Base-by-base conservation (phyloP, 139 green algal genomes). In the Chlorella vulgaris region DNA sequence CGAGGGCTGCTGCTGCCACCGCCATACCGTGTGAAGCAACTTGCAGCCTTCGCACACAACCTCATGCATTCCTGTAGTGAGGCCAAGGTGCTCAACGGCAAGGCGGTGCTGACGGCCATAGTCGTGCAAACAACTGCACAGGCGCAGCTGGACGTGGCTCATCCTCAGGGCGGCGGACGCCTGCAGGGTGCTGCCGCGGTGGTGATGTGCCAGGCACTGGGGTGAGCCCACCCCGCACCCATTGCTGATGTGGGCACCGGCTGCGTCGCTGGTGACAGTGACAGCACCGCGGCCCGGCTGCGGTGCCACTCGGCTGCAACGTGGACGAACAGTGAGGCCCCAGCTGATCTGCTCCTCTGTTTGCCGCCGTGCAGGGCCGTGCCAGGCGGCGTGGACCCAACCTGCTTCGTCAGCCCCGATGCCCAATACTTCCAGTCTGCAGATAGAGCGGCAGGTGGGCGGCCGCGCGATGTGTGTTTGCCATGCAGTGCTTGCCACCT, bases 181-280 rank as follows among this genome's bases (percentile, higher is more conserved):
- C 60, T 85, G 42, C 33, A 65, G 61, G 84, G 78, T 5, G 70
- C 73, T 18, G 78, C 84, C 10, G 55, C 84, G 4, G 71, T 88
- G 38, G 84, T 85, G 15, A 39, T 88, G 7, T 88, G 84, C 71
- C 78, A 88, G 71, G 68, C 78, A 35, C 80, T 88, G 8, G 84
- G 78, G 38, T 62, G 71, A 47, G 71, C 22, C n/a, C 42, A 39
- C 69, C n/a, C n/a, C n/a, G n/a, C n/a, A n/a, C n/a, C n/a, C n/a
- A n/a, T n/a, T 39, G 62, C 31, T 24, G 62, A 3, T 69, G 7
- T 69, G 62, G 26, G 38, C n/a, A 29, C 6, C n/a, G n/a, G 28
- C 62, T 24, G n/a, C 28, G 40, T 33, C n/a, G 31, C 7, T 19
- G n/a, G n/a, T 29, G 8, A 19, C 63, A 70, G 8, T 8, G 29